Evolutionary conservation across 108 stramenopile species (phyloP).

Genomic region (Conticribra weissflogii): DNA sequence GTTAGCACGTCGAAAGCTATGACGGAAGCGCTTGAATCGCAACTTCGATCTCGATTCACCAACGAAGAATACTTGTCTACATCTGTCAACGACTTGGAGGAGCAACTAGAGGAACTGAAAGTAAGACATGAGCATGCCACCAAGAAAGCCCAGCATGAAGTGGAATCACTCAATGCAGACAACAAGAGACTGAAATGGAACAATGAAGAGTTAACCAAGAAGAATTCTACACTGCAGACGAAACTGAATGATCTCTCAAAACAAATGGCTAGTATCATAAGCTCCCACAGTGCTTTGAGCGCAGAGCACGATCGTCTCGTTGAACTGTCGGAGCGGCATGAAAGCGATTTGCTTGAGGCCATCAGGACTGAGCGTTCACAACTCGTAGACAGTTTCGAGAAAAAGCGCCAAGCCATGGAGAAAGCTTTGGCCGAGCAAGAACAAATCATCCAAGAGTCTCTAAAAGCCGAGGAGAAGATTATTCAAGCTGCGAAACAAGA

Average conservation of each 20-base stretch:
- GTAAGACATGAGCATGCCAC: conserved; percentile 36
- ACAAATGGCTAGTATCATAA: conserved; percentile 52
- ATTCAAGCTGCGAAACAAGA: conserved; percentile 32
- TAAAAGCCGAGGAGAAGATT: conserved; percentile 30
- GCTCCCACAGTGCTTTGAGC: conserved; percentile 48
- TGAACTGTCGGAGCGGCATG: conserved; percentile 42
- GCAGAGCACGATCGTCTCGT: conserved; percentile 59
- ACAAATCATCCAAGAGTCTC: conserved; percentile 42
- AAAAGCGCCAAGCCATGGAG: conserved; percentile 49
- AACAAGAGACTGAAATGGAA: conserved; percentile 40
- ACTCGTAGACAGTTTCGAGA: conserved; percentile 30
- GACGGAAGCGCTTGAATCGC: conserved; percentile 57
- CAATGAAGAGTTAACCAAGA: conserved; percentile 49
- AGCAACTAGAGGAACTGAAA: conserved; percentile 45
- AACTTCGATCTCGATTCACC: conserved; percentile 57
- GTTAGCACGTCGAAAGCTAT: conserved; percentile 55
- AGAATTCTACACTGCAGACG: conserved; percentile 33
- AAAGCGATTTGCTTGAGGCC: conserved; percentile 44
- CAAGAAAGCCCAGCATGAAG: conserved; percentile 48
- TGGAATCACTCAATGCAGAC: conserved; percentile 42
- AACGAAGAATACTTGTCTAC: conserved; percentile 57
- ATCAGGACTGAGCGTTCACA: conserved; percentile 46
- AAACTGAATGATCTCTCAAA: conserved; percentile 49
- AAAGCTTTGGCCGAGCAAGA: conserved; percentile 51
- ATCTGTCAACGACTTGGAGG: conserved; percentile 52